phyloP scores from a whole-genome alignment of 805 yeast genomes.

The Aciculoconidium aculeatum region DNA sequence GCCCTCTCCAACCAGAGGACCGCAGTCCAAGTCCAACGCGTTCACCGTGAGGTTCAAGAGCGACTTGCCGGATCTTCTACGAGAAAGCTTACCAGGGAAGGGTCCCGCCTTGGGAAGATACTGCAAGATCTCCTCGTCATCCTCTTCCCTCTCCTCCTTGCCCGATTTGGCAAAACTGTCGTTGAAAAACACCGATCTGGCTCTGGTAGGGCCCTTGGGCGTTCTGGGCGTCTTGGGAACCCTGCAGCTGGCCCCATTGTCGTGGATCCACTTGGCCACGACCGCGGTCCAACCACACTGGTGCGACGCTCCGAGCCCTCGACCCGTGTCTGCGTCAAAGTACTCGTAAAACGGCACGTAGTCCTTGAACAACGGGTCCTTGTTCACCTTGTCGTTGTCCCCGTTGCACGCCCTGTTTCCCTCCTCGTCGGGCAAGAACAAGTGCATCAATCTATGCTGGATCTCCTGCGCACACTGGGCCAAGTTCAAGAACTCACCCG shows the following conservation, averaged over 20 bases:
- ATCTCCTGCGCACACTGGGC: slow-evolving; percentile 89
- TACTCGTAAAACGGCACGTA: slow-evolving; percentile 78
- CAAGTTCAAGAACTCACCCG: slow-evolving; percentile 68
- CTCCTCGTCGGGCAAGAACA: slow-evolving; percentile 63
- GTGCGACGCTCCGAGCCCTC: slow-evolving; percentile 90
- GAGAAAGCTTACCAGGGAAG: slow-evolving; percentile 46
- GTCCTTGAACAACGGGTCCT: slow-evolving; percentile 69
- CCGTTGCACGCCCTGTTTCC: slow-evolving; percentile 78
- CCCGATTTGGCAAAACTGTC: slow-evolving; percentile 10
- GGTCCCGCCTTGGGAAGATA: slow-evolving; percentile 44
- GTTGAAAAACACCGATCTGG: slow-evolving; percentile 20
- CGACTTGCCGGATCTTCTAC: slow-evolving; percentile 74
- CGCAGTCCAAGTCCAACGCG: slow-evolving; percentile 57
- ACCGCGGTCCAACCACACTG: slow-evolving; percentile 97
- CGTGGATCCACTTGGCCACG: slow-evolving; percentile 87
- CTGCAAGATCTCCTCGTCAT: slow-evolving; percentile 30
- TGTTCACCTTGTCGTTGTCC: slow-evolving; percentile 45
- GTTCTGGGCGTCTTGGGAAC: slow-evolving; percentile 41
- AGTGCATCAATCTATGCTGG: slow-evolving; percentile 75
- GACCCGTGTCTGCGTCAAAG: slow-evolving; percentile 90
- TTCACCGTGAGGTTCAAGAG: slow-evolving; percentile 62
- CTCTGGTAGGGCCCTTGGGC: slow-evolving; percentile 16
- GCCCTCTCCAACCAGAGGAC: no score
- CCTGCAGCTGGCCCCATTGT: slow-evolving; percentile 70
- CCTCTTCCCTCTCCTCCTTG: slow-evolving; percentile 15